Conservation (phyloP, 2,329 filamentous ascomycete genomes). For the Aplosporella prunicola region DNA sequence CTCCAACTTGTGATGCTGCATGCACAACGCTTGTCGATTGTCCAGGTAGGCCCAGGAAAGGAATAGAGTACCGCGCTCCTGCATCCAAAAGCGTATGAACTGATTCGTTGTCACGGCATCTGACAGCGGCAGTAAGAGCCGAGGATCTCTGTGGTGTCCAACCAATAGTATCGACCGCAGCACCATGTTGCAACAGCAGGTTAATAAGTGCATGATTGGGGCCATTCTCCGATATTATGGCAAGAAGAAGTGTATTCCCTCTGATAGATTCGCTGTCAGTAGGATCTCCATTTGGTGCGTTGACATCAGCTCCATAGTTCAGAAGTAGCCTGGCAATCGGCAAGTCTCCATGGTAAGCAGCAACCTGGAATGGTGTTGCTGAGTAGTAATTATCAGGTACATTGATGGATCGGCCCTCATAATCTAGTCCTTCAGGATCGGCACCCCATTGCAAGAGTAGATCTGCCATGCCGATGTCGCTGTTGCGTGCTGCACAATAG, state of each 20-base stretch:
- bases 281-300: too few relatives aligned
- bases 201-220: not conserved
- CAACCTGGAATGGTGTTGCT: not conserved
- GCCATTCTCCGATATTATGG: not conserved
- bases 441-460: too few relatives aligned
- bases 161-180: not conserved
- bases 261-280: not conserved
- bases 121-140: not conserved
- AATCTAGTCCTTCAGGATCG: not conserved
- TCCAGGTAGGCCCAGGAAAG: too few relatives aligned
- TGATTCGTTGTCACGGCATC: not conserved
- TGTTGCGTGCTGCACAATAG: too few relatives aligned
- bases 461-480: too few relatives aligned
- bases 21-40: not conserved
- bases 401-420: too few relatives aligned
- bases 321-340: not conserved
- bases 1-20: not conserved
- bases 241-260: not conserved
- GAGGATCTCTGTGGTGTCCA: too few relatives aligned
- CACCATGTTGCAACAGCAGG: not conserved
- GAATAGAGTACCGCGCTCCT: not conserved
- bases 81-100: not conserved
- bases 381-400: not conserved
- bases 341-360: not conserved
- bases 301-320: not conserved